Percentiles rank a stretch among this genome's conserved stretches.
Conservation (phyloP, 805 yeast species). For the Zygosaccharomyces lentus region DNA sequence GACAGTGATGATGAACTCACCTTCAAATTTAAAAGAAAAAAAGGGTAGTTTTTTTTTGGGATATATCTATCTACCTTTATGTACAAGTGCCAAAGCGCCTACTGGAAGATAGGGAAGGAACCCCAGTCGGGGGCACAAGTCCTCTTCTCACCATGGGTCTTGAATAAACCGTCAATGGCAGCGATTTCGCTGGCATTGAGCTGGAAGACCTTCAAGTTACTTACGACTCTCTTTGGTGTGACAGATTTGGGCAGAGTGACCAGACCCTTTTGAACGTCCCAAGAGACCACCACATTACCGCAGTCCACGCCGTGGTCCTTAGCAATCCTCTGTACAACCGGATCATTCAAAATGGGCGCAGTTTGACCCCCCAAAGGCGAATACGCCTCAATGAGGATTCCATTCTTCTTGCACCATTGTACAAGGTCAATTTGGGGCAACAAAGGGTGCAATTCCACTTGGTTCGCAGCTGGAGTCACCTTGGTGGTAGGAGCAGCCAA, state of each 20-base stretch:
- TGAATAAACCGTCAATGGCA: slow-evolving; percentile 27
- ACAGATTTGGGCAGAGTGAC: slow-evolving; percentile 52
- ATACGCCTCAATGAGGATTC: slow-evolving; percentile 65
- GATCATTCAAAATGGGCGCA: slow-evolving; percentile 49
- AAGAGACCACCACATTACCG: slow-evolving; percentile 51
- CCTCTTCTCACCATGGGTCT: slow-evolving; percentile 32
- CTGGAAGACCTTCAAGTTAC: slow-evolving; percentile 33
- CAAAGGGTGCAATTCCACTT: slow-evolving; percentile 72
- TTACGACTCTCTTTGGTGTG: slow-evolving; percentile 40
- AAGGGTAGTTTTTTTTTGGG: too few species aligned
- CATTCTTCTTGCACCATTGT: slow-evolving; percentile 48
- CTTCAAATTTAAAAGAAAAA: slow-evolving; percentile 34
- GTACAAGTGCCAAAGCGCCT: neutral
- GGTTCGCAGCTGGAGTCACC: slow-evolving; percentile 64
- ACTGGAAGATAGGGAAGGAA: slow-evolving; percentile 22
- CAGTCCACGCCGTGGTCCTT: slow-evolving; percentile 39
- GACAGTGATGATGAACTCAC: slow-evolving; percentile 35
- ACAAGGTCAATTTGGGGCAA: slow-evolving; percentile 60
- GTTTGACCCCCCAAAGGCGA: slow-evolving; percentile 67
- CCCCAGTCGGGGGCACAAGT: slow-evolving; percentile 27
- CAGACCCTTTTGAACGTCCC: slow-evolving; percentile 55
- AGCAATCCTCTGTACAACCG: slow-evolving; percentile 42
- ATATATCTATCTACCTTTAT: neutral
- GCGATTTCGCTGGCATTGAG: slow-evolving; percentile 38
- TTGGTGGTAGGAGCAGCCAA: slow-evolving; percentile 46